A percentile compares a stretch with the other conserved stretches of the same genome.
These are phyloP conservation scores for Tremella fuciformis DNA, from an alignment of 768 basidiomycete species.

Conservation along the genomic window DNA sequence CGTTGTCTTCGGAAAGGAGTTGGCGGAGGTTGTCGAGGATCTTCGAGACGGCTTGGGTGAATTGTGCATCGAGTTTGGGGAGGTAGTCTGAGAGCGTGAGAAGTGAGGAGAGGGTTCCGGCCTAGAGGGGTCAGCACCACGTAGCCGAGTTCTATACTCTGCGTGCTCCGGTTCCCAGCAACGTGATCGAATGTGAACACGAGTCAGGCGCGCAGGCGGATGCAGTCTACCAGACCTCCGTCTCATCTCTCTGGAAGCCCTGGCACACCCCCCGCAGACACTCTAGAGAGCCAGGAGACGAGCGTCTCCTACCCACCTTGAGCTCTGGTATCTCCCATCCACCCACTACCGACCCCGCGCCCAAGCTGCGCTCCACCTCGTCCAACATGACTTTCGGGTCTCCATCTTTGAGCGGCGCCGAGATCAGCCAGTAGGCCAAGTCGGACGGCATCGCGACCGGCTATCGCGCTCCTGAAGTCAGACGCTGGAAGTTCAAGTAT, in stretches of 20 bases:
- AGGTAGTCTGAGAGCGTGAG: constrained; percentile 86
- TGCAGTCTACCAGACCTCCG: no score
- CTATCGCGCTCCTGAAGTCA: not conserved
- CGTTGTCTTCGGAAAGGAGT: constrained; percentile 76
- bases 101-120: constrained; percentile 87
- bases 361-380: constrained; percentile 61
- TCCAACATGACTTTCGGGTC: constrained; percentile 75
- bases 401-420: constrained; percentile 74
- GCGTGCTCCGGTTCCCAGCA: no score
- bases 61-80: constrained; percentile 83
- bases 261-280: no score
- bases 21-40: constrained; percentile 89
- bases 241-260: no score
- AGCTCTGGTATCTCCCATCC: constrained; percentile 76
- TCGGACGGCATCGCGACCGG: constrained; percentile 75
- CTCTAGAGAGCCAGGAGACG: no score
- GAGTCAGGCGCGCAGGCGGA: no score
- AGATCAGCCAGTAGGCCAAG: constrained; percentile 88
- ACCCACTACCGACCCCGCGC: constrained; percentile 58
- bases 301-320: constrained; percentile 74
- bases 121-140: constrained; percentile 57
- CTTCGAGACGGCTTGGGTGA: constrained; percentile 84
- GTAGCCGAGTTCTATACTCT: no score
- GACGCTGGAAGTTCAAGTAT: no score
- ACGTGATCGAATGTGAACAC: no score